Percentiles rank a stretch among this genome's conserved stretches.
Conservation (phyloP, 768 basidiomycete species). For the Astraeus odoratus region DNA sequence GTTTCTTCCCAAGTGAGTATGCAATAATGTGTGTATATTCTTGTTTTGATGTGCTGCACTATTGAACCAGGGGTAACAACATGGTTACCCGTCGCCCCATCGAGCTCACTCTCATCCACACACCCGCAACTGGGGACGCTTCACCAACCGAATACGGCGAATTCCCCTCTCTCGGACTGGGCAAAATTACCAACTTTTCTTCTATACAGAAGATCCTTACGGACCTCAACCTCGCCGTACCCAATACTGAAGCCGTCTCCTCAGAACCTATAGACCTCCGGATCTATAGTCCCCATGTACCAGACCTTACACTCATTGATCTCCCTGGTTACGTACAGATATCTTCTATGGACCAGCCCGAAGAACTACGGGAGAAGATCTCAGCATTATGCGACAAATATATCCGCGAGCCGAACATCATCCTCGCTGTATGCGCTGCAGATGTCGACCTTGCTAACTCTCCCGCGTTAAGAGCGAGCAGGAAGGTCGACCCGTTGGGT, state of each 20-base stretch:
- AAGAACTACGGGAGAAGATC: slow-evolving; percentile 90
- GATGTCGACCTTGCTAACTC: slow-evolving; percentile 99
- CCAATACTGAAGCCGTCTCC: slow-evolving; percentile 85
- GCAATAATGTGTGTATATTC: not conserved
- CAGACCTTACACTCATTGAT: slow-evolving; percentile 96
- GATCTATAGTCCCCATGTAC: slow-evolving; percentile 93
- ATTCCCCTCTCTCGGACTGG: slow-evolving; percentile 85
- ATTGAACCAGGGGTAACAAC: slow-evolving; percentile 74
- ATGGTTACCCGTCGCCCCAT: slow-evolving; percentile 99
- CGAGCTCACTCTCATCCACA: slow-evolving; percentile 94
- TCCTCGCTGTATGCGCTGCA: slow-evolving; percentile 97
- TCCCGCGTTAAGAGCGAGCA: slow-evolving; percentile 87
- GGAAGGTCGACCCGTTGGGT: slow-evolving; percentile 91
- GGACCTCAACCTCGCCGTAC: slow-evolving; percentile 92
- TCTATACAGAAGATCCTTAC: slow-evolving; percentile 88
- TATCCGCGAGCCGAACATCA: slow-evolving; percentile 99
- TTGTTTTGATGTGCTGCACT: not conserved
- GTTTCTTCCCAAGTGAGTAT: slow-evolving; percentile 90
- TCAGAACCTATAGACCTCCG: slow-evolving; percentile 94
- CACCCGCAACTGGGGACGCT: slow-evolving; percentile 50
- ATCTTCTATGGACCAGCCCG: slow-evolving; percentile 91
- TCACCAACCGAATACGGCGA: slow-evolving; percentile 81
- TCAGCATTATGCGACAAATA: slow-evolving; percentile 86
- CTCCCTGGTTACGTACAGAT: slow-evolving; percentile 97
- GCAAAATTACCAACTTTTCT: slow-evolving; percentile 87